Evolutionary conservation across 129 eudicot genomes (phyloP), one percentile per base, ranked within the genome.

Genomic region (sunflower (Helianthus annuus)): DNA sequence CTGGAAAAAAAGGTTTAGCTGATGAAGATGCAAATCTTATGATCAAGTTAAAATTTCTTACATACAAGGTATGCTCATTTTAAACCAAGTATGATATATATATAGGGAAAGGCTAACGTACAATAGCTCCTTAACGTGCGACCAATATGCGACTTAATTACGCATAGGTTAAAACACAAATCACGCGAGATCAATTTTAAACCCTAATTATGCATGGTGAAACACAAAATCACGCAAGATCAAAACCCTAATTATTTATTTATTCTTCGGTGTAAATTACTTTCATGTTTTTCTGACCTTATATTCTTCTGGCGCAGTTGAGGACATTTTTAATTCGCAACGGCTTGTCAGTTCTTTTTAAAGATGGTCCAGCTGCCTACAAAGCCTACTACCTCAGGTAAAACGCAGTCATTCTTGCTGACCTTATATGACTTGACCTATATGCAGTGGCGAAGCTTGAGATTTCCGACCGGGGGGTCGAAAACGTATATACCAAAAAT

Each of bases 1-100:
- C 77, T 9, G 82, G 56, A 42, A 77, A 66, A 80, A 85, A 73
- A 54, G 90, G 83, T 80, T 82, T 94, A 79, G 93, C 98, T 9
- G 97, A 94, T 74, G 96, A 90, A 79, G 98, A 94, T 84, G 97
- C 97, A 59, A 94, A 94, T 78, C 81, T 94, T 68, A 94, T 94
- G 98, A 83, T 84, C 82, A 94, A 94, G 83, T 65, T 94, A 72
- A 94, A 94, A 69, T 94, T 94, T 74, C 97, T 94, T 59, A 81
- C 98, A 38, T 94, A 94, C 78, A 94, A 94, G 97, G 98, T 94
- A 65, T 38, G 68, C 22, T 68, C 13, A 13, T 36, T 19, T 6
- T 48, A 64, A 51, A 48, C 44, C 48, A 39, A 51, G 38, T 53
- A 39, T 42, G 36, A 27, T 17, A 7, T 66, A 14, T 4, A 57